phyloP scores from a whole-genome alignment of 345 rosid species.

The Salix dunnii region DNA sequence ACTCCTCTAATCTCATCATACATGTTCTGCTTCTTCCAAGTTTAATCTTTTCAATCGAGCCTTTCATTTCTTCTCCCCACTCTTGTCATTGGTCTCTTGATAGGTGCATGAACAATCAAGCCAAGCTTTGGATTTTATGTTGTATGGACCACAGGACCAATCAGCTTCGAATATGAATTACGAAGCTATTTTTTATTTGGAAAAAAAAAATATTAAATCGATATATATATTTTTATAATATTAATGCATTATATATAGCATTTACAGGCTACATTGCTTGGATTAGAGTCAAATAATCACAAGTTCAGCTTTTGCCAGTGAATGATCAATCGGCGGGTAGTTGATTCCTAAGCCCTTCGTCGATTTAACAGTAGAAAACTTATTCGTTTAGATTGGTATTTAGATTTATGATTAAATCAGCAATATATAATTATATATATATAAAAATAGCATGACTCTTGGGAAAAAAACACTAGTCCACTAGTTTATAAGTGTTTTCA shows the following conservation, averaged over 20 bases:
- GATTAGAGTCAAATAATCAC: background rate
- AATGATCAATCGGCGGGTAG: background rate
- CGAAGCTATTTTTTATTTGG: too few species aligned
- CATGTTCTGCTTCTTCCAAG: constrained; percentile 6
- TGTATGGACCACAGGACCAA: constrained; percentile 4
- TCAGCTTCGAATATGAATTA: background rate
- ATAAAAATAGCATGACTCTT: background rate
- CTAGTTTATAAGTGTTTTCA: background rate
- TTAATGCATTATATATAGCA: too few species aligned
- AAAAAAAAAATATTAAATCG: too few species aligned
- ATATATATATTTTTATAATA: too few species aligned
- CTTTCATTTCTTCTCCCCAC: background rate
- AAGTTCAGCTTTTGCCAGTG: background rate
- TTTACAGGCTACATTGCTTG: too few species aligned
- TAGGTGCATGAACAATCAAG: constrained; percentile 3
- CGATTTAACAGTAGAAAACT: background rate
- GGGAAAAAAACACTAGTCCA: background rate
- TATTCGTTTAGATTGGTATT: background rate
- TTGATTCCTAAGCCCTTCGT: background rate
- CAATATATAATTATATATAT: too few species aligned
- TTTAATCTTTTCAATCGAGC: background rate
- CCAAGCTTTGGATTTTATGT: constrained; percentile 7
- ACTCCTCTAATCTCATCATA: constrained; percentile 22
- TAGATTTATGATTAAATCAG: too few species aligned
- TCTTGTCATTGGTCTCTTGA: background rate